Evolutionary conservation across 2,329 filamentous ascomycete genomes (phyloP).

Genomic region (Phialophora verrucosa): DNA sequence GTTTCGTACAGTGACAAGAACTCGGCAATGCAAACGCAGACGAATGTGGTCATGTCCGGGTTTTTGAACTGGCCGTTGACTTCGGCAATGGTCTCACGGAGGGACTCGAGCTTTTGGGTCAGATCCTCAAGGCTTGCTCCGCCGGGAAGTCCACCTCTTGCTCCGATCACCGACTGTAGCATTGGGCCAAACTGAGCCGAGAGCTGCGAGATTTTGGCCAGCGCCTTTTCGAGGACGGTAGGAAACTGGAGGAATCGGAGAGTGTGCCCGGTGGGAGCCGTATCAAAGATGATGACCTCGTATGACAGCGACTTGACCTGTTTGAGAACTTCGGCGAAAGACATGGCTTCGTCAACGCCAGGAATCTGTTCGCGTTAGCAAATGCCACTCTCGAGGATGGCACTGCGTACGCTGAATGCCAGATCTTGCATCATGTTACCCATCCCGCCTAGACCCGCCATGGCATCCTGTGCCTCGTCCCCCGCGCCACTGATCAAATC

Average conservation of each 20-base stretch:
- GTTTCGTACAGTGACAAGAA: slow-evolving; percentile 98
- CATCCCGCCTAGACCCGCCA: slow-evolving; percentile 71
- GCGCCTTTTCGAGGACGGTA: slow-evolving; percentile 94
- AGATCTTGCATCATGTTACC: slow-evolving; percentile 99
- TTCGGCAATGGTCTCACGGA: slow-evolving; percentile 90
- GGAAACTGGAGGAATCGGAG: slow-evolving; percentile 98
- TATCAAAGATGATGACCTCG: slow-evolving; percentile 99
- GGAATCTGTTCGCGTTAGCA: slow-evolving; percentile 71
- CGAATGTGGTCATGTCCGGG: slow-evolving; percentile 91
- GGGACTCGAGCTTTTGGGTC: slow-evolving; percentile 89
- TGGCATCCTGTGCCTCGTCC: slow-evolving; percentile 71
- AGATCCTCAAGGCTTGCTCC: slow-evolving; percentile 92
- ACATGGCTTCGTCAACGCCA: slow-evolving; percentile 99
- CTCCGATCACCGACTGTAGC: slow-evolving; percentile 88
- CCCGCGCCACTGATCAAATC: slow-evolving; percentile 83
- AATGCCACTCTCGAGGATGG: background rate
- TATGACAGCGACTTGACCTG: slow-evolving; percentile 99
- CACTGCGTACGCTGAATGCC: slow-evolving; percentile 75
- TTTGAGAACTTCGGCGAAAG: slow-evolving; percentile 97
- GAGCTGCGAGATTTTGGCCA: slow-evolving; percentile 95
- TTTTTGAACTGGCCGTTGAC: slow-evolving; percentile 99
- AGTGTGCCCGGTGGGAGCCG: slow-evolving; percentile 95
- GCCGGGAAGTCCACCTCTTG: slow-evolving; percentile 77
- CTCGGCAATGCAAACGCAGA: slow-evolving; percentile 97
- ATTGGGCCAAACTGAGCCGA: slow-evolving; percentile 94